Evolutionary conservation across 2,329 filamentous ascomycete genomes (phyloP).

Genomic region (Madurella fahalii): DNA sequence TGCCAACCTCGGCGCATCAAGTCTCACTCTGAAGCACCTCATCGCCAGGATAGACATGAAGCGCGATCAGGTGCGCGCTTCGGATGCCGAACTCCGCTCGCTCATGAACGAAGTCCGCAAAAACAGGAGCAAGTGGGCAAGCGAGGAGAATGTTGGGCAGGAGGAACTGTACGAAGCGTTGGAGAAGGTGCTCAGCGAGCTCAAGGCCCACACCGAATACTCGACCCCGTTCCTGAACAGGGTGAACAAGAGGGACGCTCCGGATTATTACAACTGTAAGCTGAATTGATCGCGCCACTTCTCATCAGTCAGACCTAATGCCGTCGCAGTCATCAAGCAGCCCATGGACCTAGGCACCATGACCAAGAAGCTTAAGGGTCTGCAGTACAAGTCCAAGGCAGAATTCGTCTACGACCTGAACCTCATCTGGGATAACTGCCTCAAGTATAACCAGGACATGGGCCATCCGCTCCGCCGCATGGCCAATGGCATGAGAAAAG

Average conservation of each 20-base stretch:
- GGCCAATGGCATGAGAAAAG: slow-evolving; percentile 93
- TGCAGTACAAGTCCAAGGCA: slow-evolving; percentile 80
- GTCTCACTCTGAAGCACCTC: slow-evolving; percentile 91
- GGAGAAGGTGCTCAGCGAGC: slow-evolving; percentile 93
- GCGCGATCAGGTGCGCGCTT: slow-evolving; percentile 82
- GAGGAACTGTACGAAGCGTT: slow-evolving; percentile 96
- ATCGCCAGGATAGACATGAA: slow-evolving; percentile 94
- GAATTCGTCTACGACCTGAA: slow-evolving; percentile 94
- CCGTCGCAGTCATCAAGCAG: slow-evolving; percentile 72
- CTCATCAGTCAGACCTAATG: slow-evolving; percentile 3
- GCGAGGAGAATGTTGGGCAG: slow-evolving; percentile 93
- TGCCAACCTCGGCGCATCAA: slow-evolving; percentile 92
- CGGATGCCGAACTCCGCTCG: slow-evolving; percentile 85
- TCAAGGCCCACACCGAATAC: slow-evolving; percentile 96
- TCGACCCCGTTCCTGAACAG: slow-evolving; percentile 91
- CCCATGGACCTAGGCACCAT: slow-evolving; percentile 97
- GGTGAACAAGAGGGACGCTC: slow-evolving; percentile 95
- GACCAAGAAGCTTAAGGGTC: slow-evolving; percentile 90
- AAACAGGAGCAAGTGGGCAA: slow-evolving; percentile 98
- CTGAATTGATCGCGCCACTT: slow-evolving; percentile 15
- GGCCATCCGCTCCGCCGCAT: slow-evolving; percentile 85
- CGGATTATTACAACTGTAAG: slow-evolving; percentile 89
- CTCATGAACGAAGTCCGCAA: slow-evolving; percentile 97
- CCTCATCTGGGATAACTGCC: slow-evolving; percentile 94
- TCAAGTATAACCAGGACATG: slow-evolving; percentile 91